A percentile compares a stretch with the other conserved stretches of the same genome.
Conservation (phyloP, 164 flowering plant species). For the Echeveria elegans region DNA sequence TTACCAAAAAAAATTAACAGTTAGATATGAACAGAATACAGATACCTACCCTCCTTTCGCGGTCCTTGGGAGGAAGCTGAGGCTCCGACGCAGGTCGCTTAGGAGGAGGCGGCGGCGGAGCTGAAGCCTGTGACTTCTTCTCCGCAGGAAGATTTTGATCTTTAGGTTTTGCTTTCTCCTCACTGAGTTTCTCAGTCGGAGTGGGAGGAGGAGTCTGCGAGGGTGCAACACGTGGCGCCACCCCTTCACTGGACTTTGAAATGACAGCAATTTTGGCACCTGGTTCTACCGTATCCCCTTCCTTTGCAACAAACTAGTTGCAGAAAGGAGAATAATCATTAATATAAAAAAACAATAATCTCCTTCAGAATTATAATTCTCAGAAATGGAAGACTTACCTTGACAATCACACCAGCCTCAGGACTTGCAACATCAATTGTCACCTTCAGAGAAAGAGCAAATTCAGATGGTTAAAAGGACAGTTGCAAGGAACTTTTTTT, state of each 20-base stretch:
- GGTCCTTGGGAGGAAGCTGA: conserved; percentile 90
- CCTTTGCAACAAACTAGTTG: not conserved
- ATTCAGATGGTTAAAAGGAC: not conserved
- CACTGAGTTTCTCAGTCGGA: conserved; percentile 27
- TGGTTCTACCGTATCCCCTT: not conserved
- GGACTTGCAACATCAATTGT: not conserved
- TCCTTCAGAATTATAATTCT: not conserved
- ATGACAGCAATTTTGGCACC: not conserved
- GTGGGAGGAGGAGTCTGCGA: conserved; percentile 17
- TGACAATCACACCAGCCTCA: not conserved
- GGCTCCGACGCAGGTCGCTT: conserved; percentile 64
- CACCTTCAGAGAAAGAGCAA: not conserved
- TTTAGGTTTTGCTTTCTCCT: conserved; percentile 34
- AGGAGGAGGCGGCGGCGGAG: conserved; percentile 40
- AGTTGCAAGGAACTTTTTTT: too few relatives aligned
- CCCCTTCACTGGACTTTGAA: not conserved
- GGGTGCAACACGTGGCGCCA: not conserved
- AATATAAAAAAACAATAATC: too few relatives aligned
- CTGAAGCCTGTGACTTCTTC: conserved; percentile 52
- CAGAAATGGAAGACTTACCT: not conserved
- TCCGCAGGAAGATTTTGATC: conserved; percentile 32
- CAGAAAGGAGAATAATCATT: not conserved
- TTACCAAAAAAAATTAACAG: too few relatives aligned
- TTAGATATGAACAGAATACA: too few relatives aligned
- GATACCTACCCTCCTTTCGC: conserved; percentile 81